Evolutionary conservation across 768 basidiomycete species (phyloP), one percentile per base, ranked within the genome.

Genomic region (Tylopilus plumbeoviolaceoides): DNA sequence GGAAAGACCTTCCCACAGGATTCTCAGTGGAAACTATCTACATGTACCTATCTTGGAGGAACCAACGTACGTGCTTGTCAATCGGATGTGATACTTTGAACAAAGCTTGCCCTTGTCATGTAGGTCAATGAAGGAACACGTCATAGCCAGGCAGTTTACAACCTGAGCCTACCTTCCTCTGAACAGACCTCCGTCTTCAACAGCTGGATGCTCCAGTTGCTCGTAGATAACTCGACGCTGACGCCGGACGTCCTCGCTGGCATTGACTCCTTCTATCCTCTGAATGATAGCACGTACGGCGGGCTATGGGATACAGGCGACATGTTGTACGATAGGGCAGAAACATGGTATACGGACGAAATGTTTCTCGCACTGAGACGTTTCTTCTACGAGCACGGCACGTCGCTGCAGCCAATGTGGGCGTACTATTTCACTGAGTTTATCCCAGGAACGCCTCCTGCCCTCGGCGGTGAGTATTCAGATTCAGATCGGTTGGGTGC

Each of bases 401-500:
- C 81, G 3, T 55, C 70, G 0, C 55, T 71, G 23, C 79, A 80
- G 56, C 74, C 76, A 0, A 73, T 78, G 58, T 84, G 76, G 63
- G 33, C 78, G 0, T 84, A 84, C 48, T 73, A 75, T 56, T 83
- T 84, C 59, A 69, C 65, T 17, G 80, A 84, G 62, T 79, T 81
- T 33, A 77, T 84, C 47, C 81, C 81, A 0, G 83, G 81, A 9
- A 74, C 80, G 48, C 63, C 77, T 48, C 70, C 73, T 5, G 59
- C 66, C 2, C 50, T 76, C 2, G 82, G 83, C 59, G 80, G 83
- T 79, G 39, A 53, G 73, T 62, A 6, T 44, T 31, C 10, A 15
- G 5, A 5, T 30, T 11, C 11, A 12, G 10, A 11, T 21, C 9
- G 1, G 14, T 35, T 36, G 35, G 35, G 35, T 36, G 21, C 5